phyloP scores from a whole-genome alignment of 2,329 filamentous ascomycete species.

The Ciborinia camelliae region DNA sequence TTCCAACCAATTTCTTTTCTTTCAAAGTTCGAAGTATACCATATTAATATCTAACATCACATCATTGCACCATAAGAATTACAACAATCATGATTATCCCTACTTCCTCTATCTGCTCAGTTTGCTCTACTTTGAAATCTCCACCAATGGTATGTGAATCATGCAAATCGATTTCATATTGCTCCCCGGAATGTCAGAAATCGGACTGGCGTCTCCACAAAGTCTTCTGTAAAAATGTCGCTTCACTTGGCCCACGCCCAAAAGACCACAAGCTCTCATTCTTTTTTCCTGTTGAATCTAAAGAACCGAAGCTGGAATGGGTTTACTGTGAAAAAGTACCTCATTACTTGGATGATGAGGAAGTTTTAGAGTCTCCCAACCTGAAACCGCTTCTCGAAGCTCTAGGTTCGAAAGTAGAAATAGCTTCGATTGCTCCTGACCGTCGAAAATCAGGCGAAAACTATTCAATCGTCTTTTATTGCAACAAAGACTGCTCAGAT shows the following conservation, averaged over 20 bases:
- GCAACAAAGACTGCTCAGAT: too few relatives aligned
- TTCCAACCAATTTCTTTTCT: too few relatives aligned
- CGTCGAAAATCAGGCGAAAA: neutral
- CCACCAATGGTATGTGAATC: neutral
- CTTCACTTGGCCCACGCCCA: neutral
- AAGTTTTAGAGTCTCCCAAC: too few relatives aligned
- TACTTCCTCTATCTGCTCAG: neutral
- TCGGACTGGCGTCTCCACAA: neutral
- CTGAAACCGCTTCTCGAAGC: too few relatives aligned
- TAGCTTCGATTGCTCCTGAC: neutral
- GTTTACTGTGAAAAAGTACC: neutral
- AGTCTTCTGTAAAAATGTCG: neutral
- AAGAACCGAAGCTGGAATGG: neutral
- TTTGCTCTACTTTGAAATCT: neutral
- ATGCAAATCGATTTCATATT: neutral
- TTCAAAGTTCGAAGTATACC: neutral
- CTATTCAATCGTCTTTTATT: neutral
- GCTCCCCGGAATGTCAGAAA: neutral
- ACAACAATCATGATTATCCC: rapidly evolving
- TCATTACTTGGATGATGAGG: too few relatives aligned
- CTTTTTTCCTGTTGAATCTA: neutral
- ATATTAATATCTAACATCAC: neutral
- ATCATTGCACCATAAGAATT: neutral
- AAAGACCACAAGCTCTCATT: neutral
- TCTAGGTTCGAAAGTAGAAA: too few relatives aligned